These are phyloP conservation scores for Hyaloscypha variabilis DNA, from an alignment of 495 filamentous ascomycete genomes.

Conservation along the genomic window DNA sequence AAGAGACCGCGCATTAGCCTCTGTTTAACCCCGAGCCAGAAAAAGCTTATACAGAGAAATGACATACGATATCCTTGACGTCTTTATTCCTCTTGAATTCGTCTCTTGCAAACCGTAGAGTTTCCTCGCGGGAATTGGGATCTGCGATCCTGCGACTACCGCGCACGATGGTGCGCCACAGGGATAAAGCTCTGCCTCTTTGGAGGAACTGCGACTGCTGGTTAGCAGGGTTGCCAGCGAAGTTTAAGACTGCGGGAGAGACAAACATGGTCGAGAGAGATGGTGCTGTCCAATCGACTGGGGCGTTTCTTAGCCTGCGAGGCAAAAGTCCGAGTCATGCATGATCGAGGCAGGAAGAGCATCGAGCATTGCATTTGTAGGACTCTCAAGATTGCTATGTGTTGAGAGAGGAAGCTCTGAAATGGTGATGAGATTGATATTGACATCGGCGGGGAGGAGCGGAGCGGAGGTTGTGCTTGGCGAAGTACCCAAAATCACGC, in stretches of 20 bases:
- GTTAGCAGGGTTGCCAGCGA: background rate
- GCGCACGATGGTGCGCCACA: slow-evolving; percentile 62
- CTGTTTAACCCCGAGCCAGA: too few relatives aligned
- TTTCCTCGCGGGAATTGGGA: slow-evolving; percentile 60
- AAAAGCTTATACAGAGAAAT: background rate
- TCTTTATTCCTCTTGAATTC: slow-evolving; percentile 76
- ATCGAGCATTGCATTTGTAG: slow-evolving; percentile 35
- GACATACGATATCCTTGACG: slow-evolving; percentile 70
- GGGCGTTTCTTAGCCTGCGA: slow-evolving; percentile 29
- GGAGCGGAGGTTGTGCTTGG: slow-evolving; percentile 4
- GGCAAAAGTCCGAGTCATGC: slow-evolving; percentile 43
- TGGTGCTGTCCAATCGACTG: slow-evolving; percentile 31
- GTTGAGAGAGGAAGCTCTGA: background rate
- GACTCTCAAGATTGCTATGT: background rate
- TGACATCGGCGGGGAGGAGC: slow-evolving; percentile 1
- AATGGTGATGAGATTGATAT: slow-evolving; percentile 5
- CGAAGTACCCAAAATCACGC: background rate
- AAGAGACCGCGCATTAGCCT: too few relatives aligned
- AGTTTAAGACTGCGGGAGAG: background rate
- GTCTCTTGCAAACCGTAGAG: slow-evolving; percentile 68
- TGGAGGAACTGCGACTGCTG: slow-evolving; percentile 56
- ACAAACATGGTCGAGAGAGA: slow-evolving; percentile 55
- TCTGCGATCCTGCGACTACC: slow-evolving; percentile 51
- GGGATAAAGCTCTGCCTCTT: slow-evolving; percentile 50
- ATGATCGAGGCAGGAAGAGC: slow-evolving; percentile 27